Evolutionary conservation across 1,139 yeast genomes (phyloP).

Genomic region (Blastobotrys ciferrii): DNA sequence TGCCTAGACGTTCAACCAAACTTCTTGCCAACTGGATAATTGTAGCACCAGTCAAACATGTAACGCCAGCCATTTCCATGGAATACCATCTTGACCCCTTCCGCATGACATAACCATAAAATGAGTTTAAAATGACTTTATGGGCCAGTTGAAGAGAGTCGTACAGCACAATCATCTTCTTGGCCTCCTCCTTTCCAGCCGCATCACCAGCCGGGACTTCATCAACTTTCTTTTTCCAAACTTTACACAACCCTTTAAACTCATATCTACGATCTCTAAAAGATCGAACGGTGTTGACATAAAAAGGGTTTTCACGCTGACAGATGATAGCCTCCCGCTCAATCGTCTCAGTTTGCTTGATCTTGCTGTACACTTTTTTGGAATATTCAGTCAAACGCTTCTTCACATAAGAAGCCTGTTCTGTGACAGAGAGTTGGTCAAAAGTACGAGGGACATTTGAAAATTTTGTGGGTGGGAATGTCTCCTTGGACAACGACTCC

Average conservation of each 20-base stretch:
- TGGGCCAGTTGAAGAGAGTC: conserved; percentile 97
- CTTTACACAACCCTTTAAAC: conserved; percentile 89
- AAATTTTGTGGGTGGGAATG: conserved; percentile 48
- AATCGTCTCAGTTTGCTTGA: conserved; percentile 77
- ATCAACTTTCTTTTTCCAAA: conserved; percentile 82
- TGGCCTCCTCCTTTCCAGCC: conserved; percentile 69
- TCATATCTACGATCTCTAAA: conserved; percentile 97
- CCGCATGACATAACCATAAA: conserved; percentile 98
- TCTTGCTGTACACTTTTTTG: conserved; percentile 76
- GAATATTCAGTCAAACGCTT: conserved; percentile 84
- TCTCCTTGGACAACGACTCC: conserved; percentile 75
- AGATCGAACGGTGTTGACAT: conserved; percentile 88
- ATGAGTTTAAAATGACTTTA: conserved; percentile 92
- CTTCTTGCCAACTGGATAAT: conserved; percentile 96
- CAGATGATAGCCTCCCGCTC: conserved; percentile 94
- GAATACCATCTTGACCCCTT: conserved; percentile 99
- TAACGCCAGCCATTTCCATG: conserved; percentile 99
- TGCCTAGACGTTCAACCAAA: conserved; percentile 89
- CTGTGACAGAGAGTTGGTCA: conserved; percentile 71
- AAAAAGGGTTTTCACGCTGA: conserved; percentile 96
- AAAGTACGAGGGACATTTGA: conserved; percentile 41
- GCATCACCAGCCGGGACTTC: conserved; percentile 54
- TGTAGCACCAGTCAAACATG: conserved; percentile 96
- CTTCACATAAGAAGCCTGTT: conserved; percentile 74
- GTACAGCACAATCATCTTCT: conserved; percentile 88